Percentiles rank a stretch among this genome's conserved stretches.
These are phyloP conservation scores for Wickerhamiella lipophila DNA, from an alignment of 805 yeast species.

Conservation along the genomic window DNA sequence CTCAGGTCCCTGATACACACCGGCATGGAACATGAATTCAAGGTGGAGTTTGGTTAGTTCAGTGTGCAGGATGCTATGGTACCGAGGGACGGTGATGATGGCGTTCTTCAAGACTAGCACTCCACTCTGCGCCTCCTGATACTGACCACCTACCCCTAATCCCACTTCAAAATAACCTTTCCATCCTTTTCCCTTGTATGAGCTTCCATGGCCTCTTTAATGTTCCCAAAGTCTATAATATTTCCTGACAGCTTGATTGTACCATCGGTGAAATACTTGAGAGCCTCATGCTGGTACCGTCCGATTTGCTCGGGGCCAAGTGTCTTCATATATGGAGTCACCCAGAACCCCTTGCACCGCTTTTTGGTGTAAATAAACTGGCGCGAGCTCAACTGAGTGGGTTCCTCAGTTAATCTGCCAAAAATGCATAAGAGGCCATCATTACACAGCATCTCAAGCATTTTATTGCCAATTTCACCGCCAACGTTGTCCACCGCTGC, in stretches of 20 bases:
- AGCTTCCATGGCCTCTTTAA: constrained; percentile 3
- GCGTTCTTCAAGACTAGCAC: no score
- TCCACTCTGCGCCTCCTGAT: no score
- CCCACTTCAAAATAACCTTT: constrained; percentile 11
- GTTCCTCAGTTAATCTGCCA: background rate
- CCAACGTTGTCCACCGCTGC: constrained; percentile 10
- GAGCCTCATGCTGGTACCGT: background rate
- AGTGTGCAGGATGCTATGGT: no score
- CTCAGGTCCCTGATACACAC: no score
- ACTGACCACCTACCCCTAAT: background rate
- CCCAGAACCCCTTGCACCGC: constrained; percentile 5
- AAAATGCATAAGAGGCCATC: background rate
- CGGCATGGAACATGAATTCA: no score
- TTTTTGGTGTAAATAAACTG: background rate
- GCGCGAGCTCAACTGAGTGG: background rate
- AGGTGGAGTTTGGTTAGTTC: no score
- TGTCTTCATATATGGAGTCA: background rate
- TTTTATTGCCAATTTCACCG: background rate
- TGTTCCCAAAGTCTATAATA: background rate
- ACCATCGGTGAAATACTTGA: background rate
- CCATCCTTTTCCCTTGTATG: background rate
- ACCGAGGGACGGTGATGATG: no score
- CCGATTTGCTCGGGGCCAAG: background rate
- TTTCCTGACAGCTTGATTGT: background rate
- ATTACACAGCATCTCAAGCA: background rate